Evolutionary conservation across 1,139 yeast genomes (phyloP), one percentile per base, ranked within the genome.

Genomic region (Petasospora fabianii): DNA sequence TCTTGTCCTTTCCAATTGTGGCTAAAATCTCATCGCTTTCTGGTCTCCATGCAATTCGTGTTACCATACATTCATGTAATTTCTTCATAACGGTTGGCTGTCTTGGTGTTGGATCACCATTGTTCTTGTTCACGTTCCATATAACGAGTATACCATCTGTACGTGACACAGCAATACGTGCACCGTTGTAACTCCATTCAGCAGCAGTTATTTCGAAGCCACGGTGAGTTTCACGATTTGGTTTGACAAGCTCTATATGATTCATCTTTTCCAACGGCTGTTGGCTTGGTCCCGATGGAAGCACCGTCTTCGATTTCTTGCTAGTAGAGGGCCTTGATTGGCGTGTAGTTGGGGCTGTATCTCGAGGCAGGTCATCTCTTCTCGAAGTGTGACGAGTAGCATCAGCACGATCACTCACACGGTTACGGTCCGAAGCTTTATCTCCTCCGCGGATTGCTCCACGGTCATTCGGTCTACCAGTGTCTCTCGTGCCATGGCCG

Each of bases 41-140:
- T 0, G 88, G 84, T 42, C 77, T 70, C 88, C 92, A 84, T 2
- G 76, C 58, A 3, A 84, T 71, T 56, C 34, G 72, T 74, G 6
- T 6, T 2, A 77, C 75, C 2, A 75, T 61, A 42, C 64, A 65
- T 2, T 61, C 63, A 44, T 75, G 80, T 2, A 78, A 66, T 26
- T 62, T 60, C 18, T 66, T 73, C 3, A 74, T 66, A 2, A 65
- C 59, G 14, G 66, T 58, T 0, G 72, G 65, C 4, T 55, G 42
- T 8, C 8, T 5, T 19, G 64, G 48, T 16, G 59, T 47, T 18
- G 63, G 70, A 19, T 55, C 60, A 3, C 47, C 34, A 4, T 31
- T 16, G 4, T 15, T 30, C 3, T 36, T 14, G 8, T 36, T 46
- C 36, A 53, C 54, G 40, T 61, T 62, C 74, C 78, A 73, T 13